Base-by-base conservation (phyloP, 2,329 filamentous ascomycete species). In the Blastomyces emzantsi region DNA sequence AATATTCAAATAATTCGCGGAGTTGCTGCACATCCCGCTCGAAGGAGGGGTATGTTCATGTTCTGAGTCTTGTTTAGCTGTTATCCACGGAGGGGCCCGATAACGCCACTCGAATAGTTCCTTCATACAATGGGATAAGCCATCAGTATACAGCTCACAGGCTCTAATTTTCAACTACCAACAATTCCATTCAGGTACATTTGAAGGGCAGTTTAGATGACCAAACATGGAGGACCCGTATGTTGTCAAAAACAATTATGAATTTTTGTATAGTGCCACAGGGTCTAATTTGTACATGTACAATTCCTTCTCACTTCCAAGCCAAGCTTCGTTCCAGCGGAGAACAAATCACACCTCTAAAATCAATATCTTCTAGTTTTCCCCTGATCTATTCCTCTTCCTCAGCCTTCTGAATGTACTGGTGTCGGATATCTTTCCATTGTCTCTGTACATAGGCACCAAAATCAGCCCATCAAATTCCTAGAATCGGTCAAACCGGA, bases 391-490 rank as follows among this genome's bases (percentile, higher is more conserved):
- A 60, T 36, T 77, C 79, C 65, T 88, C 87, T 67, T 87, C 85
- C 69, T 89, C 87, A 63, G 82, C 85, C 65, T 83, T 82, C 79
- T 90, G 80, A 73, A 96, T 78, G 79, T 96, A 99, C 79, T 85
- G 88, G 78, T 87, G 81, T 81, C 95, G 93, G 82, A 99, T 97
- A 78, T 99, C 94, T 85, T 97, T 97, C 94, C 94, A 97, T 95
- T 97, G 93, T 74, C 93, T 91, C 93, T 97, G 74, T 71, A 64
- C 13, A 19, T 28, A 49, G 56, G 61, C 25, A 60, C 45, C 65
- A 67, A 68, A 58, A 68, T 69, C 55, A 64, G 62, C 39, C 59
- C 17, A 56, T 33, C 30, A 11, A 5, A 25, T 51, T 61, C 64
- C 62, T 64, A 58, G 30, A 11, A 49, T 41, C 45, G 17, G 19